Conservation (phyloP, 129 eudicot species). For the Centrapalus pauciflorus region DNA sequence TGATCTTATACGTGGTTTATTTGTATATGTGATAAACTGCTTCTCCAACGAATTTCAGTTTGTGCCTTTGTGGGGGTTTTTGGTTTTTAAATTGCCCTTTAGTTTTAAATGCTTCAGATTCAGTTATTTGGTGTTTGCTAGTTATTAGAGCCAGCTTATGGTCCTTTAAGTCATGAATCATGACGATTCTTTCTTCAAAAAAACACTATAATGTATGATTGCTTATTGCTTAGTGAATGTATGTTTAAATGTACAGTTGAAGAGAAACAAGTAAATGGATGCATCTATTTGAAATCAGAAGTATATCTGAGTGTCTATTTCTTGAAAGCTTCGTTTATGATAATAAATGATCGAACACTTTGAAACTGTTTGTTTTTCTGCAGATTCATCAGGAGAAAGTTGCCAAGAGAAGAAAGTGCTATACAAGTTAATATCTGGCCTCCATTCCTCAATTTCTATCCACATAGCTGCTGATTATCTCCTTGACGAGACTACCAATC, state of each 20-base stretch:
- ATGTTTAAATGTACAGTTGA: not conserved
- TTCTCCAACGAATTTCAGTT: not conserved
- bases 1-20: not conserved
- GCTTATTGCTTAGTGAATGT: not conserved
- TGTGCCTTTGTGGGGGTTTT: not conserved
- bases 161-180: not conserved
- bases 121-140: constrained; percentile 7
- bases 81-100: not conserved
- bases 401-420: constrained; percentile 91
- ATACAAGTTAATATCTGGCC: constrained; percentile 93
- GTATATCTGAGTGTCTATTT: not conserved
- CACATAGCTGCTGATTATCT: constrained; percentile 93
- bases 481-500: constrained; percentile 66
- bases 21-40: not conserved
- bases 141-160: not conserved
- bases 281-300: not conserved
- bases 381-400: constrained; percentile 83
- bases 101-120: not conserved
- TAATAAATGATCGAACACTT: not conserved
- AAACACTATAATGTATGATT: not conserved
- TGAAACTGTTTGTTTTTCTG: constrained; percentile 7
- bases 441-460: constrained; percentile 91
- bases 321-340: not conserved
- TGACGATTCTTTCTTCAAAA: not conserved
- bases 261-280: not conserved